Percentiles rank a stretch among this genome's conserved stretches.
Conservation (phyloP, 31 red algal genomes). For the Bonnemaisonia californica region DNA sequence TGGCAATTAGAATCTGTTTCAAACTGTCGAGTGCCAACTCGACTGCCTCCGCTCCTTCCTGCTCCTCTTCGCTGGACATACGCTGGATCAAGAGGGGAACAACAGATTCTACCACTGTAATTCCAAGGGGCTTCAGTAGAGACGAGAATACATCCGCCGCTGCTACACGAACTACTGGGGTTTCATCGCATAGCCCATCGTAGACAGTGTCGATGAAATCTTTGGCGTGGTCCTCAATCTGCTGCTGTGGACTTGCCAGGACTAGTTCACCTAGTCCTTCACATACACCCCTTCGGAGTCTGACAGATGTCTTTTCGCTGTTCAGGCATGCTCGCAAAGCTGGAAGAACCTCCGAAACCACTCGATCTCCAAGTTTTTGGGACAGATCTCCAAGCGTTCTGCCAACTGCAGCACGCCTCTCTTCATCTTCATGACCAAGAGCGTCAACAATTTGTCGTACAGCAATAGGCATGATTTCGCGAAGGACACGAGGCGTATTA, state of each 20-base stretch:
- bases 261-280: slow-evolving; percentile 85
- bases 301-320: slow-evolving; percentile 31
- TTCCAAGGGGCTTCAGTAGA: slow-evolving; percentile 60
- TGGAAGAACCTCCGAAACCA: slow-evolving; percentile 87
- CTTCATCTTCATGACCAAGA: slow-evolving; percentile 81
- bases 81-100: slow-evolving; percentile 58
- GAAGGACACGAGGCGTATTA: slow-evolving; percentile 85
- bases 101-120: slow-evolving; percentile 53
- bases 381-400: slow-evolving; percentile 79
- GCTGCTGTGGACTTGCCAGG: slow-evolving; percentile 50
- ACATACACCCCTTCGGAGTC: slow-evolving; percentile 77
- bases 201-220: slow-evolving; percentile 59
- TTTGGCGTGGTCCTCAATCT: slow-evolving; percentile 54
- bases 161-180: slow-evolving; percentile 45
- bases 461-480: slow-evolving; percentile 86
- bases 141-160: slow-evolving; percentile 64
- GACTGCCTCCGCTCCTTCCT: slow-evolving; percentile 9
- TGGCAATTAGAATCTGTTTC: slow-evolving; percentile 48
- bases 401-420: slow-evolving; percentile 72
- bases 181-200: slow-evolving; percentile 60
- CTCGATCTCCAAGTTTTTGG: slow-evolving; percentile 84
- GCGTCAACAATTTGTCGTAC: slow-evolving; percentile 80
- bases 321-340: slow-evolving; percentile 56
- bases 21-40: slow-evolving; percentile 71
- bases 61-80: slow-evolving; percentile 28